Percentiles rank a stretch among this genome's conserved stretches.
These are phyloP conservation scores for Aaosphaeria pasadenensis DNA, from an alignment of 2,329 filamentous ascomycete genomes.

Conservation along the genomic window DNA sequence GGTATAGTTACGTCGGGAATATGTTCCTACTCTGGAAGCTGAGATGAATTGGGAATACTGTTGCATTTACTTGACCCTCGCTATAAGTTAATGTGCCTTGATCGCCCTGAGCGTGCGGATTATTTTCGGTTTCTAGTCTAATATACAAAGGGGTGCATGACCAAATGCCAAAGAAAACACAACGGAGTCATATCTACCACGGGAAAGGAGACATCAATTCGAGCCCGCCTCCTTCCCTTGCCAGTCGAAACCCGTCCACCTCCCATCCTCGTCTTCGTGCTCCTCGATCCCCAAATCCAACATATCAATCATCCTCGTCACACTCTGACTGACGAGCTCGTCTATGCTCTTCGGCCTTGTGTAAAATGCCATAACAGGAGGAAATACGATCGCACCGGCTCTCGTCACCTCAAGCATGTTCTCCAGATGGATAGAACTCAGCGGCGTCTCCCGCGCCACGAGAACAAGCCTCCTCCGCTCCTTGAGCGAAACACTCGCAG, in stretches of 20 bases:
- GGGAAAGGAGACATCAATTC: too few species aligned
- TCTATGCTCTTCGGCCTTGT: conserved; percentile 5
- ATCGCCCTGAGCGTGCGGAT: too few species aligned
- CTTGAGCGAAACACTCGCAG: conserved; percentile 48
- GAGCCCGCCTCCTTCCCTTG: not conserved
- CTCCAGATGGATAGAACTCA: conserved; percentile 47
- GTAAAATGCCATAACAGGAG: conserved; percentile 9
- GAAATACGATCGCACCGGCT: conserved; percentile 7
- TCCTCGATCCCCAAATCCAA: not conserved
- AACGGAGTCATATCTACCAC: too few species aligned
- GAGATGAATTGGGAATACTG: too few species aligned
- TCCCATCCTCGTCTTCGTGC: not conserved
- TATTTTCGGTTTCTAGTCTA: too few species aligned
- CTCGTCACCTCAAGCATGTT: conserved; percentile 40
- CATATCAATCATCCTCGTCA: not conserved
- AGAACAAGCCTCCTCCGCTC: conserved; percentile 42
- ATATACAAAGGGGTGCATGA: too few species aligned
- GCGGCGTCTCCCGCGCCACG: conserved; percentile 44
- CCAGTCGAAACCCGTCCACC: not conserved
- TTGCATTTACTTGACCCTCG: too few species aligned
- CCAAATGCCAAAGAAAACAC: too few species aligned
- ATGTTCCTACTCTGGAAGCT: too few species aligned
- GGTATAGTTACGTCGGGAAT: too few species aligned
- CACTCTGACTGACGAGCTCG: conserved; percentile 1
- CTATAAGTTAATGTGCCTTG: too few species aligned